These are phyloP conservation scores for Stagonosporopsis tanaceti DNA, from an alignment of 2,329 filamentous ascomycete species.

Conservation along the genomic window DNA sequence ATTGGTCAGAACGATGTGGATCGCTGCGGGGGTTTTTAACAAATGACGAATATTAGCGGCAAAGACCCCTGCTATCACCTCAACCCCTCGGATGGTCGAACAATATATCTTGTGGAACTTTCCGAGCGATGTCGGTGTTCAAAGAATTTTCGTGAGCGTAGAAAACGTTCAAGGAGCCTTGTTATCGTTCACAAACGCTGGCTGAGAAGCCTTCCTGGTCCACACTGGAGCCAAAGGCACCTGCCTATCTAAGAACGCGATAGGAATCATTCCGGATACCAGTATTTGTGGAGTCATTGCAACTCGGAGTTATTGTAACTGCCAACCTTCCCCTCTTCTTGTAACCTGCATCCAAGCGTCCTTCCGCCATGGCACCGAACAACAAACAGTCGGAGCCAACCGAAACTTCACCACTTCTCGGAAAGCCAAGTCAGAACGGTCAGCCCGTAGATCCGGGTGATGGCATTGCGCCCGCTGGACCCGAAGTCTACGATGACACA, in stretches of 20 bases:
- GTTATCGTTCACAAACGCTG: not conserved
- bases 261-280: not conserved
- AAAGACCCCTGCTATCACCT: slow-evolving; percentile 8
- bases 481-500: slow-evolving; percentile 15
- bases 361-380: slow-evolving; percentile 6
- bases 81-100: slow-evolving; percentile 5
- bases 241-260: slow-evolving; percentile 6
- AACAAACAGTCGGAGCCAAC: slow-evolving; percentile 17
- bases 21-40: not conserved
- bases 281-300: slow-evolving; percentile 3
- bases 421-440: slow-evolving; percentile 25
- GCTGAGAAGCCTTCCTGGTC: not conserved
- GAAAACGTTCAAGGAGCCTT: not conserved
- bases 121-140: slow-evolving; percentile 10
- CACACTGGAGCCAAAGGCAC: not conserved
- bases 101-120: slow-evolving; percentile 1
- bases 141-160: not conserved
- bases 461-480: slow-evolving; percentile 36
- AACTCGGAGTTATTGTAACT: not conserved
- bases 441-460: slow-evolving; percentile 31
- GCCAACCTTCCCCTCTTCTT: not conserved
- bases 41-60: slow-evolving; percentile 11
- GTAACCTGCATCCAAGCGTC: not conserved
- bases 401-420: slow-evolving; percentile 59
- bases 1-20: not conserved